Evolutionary conservation across 176 grass and related monocot genomes (phyloP).

Genomic region (Dendrocalamus sinicus): DNA sequence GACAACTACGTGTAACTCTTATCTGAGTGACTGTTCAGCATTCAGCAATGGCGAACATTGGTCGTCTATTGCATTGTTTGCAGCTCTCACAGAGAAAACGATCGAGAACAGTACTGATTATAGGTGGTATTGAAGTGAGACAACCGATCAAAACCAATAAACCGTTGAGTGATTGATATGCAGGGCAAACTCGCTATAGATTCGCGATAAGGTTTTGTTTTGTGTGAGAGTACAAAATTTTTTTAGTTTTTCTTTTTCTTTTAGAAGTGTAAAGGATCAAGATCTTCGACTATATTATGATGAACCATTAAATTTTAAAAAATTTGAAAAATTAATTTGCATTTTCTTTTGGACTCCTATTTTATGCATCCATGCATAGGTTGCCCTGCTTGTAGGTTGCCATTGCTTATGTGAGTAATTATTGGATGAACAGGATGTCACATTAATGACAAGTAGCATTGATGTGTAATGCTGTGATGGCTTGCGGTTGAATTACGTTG

Average conservation of each 20-base stretch:
- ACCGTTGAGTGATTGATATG: background rate
- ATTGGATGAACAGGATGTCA: no score
- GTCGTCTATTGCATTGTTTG: background rate
- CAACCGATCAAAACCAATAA: background rate
- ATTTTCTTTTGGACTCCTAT: no score
- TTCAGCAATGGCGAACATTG: background rate
- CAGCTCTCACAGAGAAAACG: conserved; percentile 13
- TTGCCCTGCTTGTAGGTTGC: no score
- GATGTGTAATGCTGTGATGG: no score
- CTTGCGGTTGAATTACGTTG: no score
- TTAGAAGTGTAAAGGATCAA: no score
- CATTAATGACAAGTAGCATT: no score
- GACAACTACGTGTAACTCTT: conserved; percentile 13
- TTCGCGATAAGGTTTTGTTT: background rate
- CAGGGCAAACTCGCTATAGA: background rate
- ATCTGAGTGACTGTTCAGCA: background rate
- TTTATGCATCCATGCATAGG: no score
- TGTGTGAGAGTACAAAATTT: background rate
- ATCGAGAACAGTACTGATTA: background rate
- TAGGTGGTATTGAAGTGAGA: background rate
- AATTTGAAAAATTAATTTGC: no score
- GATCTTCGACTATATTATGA: no score
- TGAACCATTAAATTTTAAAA: no score
- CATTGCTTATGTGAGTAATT: no score
- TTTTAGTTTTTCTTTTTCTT: background rate